Conservation (phyloP, 2,329 filamentous ascomycete species). For the Cladosporium sp. region DNA sequence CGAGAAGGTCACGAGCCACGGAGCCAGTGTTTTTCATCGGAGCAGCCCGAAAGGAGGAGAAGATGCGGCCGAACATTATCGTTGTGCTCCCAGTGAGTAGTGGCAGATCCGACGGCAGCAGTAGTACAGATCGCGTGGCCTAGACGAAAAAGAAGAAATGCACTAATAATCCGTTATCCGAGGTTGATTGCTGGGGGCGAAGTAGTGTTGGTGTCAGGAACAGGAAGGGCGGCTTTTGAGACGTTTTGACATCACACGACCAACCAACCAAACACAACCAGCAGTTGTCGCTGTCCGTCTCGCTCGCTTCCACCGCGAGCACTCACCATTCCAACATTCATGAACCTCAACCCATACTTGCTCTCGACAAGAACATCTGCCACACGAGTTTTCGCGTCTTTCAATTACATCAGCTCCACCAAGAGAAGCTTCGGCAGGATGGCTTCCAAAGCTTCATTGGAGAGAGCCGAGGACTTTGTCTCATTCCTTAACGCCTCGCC, state of each 20-base stretch:
- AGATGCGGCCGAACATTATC: constrained; percentile 20
- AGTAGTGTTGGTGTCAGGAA: no score
- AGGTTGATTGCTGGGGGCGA: background rate
- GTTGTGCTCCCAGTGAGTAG: no score
- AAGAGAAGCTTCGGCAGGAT: constrained; percentile 18
- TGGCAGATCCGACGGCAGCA: background rate
- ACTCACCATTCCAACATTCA: background rate
- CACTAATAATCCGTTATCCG: background rate
- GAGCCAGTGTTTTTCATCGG: constrained; percentile 45
- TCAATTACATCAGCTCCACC: background rate
- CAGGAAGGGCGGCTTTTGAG: no score
- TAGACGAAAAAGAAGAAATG: background rate
- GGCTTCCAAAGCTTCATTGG: constrained; percentile 37
- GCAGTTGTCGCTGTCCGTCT: background rate
- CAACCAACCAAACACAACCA: background rate
- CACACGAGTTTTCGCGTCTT: background rate
- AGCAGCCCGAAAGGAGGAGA: constrained; percentile 16
- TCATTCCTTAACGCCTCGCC: constrained; percentile 93
- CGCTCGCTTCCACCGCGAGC: background rate
- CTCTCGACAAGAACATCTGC: background rate
- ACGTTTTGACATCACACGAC: no score
- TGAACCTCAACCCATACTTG: background rate
- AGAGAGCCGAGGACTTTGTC: constrained; percentile 72
- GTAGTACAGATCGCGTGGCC: background rate
- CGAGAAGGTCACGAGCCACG: constrained; percentile 50